These are phyloP conservation scores for Bryoglossum gracile DNA, from an alignment of 495 filamentous ascomycete genomes.

Conservation along the genomic window DNA sequence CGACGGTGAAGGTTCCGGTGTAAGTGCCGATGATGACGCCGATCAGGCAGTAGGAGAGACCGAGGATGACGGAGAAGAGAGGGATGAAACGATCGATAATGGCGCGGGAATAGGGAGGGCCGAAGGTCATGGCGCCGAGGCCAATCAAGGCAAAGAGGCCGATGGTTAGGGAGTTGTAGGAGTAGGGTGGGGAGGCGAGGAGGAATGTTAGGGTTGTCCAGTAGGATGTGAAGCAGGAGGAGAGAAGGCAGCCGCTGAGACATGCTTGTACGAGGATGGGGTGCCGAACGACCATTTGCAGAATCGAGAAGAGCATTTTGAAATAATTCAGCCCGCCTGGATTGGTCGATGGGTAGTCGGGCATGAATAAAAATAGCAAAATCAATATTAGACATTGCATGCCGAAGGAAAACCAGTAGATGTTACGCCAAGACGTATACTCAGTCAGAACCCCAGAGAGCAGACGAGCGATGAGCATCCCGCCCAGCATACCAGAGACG, in stretches of 20 bases:
- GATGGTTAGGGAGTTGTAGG: conserved; percentile 57
- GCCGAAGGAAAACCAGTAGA: conserved; percentile 75
- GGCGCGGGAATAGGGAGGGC: conserved; percentile 59
- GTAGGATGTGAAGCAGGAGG: conserved; percentile 56
- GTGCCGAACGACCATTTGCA: conserved; percentile 49
- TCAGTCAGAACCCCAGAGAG: conserved; percentile 69
- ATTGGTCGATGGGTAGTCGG: conserved; percentile 73
- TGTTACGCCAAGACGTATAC: conserved; percentile 62
- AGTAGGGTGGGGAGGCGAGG: conserved; percentile 59
- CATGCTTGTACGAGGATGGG: conserved; percentile 62
- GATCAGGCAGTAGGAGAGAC: conserved; percentile 45
- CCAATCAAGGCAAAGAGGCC: conserved; percentile 77
- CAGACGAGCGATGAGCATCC: conserved; percentile 68
- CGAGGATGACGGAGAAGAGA: conserved; percentile 58
- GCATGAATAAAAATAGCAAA: conserved; percentile 67
- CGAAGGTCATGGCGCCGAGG: conserved; percentile 56
- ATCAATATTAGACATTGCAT: conserved; percentile 62
- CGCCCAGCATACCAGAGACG: conserved; percentile 69
- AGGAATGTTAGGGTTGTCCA: conserved; percentile 86
- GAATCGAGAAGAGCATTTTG: conserved; percentile 57
- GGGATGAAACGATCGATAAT: conserved; percentile 65
- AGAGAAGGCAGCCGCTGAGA: conserved; percentile 48
- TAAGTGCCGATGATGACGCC: conserved; percentile 68
- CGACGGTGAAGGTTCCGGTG: conserved; percentile 55
- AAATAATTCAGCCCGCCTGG: conserved; percentile 57